Percentiles rank a stretch among this genome's conserved stretches.
These are phyloP conservation scores for Casuarina cunninghamiana DNA, from an alignment of 306 rosid genomes.

Conservation along the genomic window DNA sequence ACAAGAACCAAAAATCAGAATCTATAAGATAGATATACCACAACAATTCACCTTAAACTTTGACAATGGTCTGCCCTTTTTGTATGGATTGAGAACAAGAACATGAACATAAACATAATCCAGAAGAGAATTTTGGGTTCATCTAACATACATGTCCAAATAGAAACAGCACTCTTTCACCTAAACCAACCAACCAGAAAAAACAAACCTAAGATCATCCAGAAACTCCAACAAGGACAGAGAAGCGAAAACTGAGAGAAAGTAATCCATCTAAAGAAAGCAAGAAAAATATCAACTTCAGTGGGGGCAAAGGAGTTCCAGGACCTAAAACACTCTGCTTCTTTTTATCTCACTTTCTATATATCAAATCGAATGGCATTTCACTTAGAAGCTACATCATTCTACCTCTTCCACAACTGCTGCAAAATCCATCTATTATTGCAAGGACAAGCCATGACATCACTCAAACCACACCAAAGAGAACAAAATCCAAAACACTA, in stretches of 20 bases:
- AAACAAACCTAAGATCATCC: neutral
- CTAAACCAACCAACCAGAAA: neutral
- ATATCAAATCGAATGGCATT: neutral
- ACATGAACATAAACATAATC: neutral
- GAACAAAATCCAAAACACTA: neutral
- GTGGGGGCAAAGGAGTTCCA: neutral
- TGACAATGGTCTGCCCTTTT: neutral
- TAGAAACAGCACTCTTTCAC: neutral
- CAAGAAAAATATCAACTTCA: neutral
- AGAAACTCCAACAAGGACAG: slow-evolving; percentile 2
- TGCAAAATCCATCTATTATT: neutral
- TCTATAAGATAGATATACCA: neutral
- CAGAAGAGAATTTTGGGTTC: slow-evolving; percentile 1
- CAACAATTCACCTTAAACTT: neutral
- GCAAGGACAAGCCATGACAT: neutral
- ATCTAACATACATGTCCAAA: slow-evolving; percentile 3
- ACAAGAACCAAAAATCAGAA: slow-evolving; percentile 1
- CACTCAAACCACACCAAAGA: neutral
- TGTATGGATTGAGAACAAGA: neutral
- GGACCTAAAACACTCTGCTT: neutral
- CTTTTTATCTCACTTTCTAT: neutral
- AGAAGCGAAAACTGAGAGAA: slow-evolving; percentile 7
- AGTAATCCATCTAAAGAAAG: neutral
- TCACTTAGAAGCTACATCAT: neutral
- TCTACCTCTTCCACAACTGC: neutral